Percentiles rank a stretch among this genome's conserved stretches.
Evolutionary conservation across 176 grass and related monocot genomes (phyloP).

Genomic region (Aegilops speltoides): DNA sequence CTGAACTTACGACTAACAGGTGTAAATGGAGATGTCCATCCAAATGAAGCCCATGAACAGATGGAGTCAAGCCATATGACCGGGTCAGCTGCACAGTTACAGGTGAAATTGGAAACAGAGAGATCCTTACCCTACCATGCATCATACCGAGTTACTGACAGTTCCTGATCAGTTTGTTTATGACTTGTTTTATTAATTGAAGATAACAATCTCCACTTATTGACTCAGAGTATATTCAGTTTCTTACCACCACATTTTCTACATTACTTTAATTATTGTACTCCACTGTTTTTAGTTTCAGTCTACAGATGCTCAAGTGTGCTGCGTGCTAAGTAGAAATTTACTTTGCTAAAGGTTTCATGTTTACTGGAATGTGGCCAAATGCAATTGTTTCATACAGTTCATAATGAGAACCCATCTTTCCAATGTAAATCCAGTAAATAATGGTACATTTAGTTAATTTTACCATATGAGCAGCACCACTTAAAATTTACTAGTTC

Average conservation of each 20-base stretch:
- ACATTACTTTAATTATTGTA: neutral
- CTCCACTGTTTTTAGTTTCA: neutral
- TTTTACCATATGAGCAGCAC: neutral
- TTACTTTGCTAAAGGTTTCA: constrained; percentile 3
- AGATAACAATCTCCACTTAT: neutral
- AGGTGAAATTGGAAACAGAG: constrained; percentile 50
- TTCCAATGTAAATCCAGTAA: neutral
- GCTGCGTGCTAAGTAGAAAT: neutral
- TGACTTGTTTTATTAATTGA: neutral
- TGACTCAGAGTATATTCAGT: neutral
- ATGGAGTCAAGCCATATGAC: constrained; percentile 50
- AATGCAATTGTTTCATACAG: neutral
- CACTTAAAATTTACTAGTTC: neutral
- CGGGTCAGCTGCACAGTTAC: constrained; percentile 41
- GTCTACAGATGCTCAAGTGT: neutral
- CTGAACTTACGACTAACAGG: constrained; percentile 27
- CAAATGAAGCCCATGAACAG: constrained; percentile 40
- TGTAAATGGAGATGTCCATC: constrained; percentile 41
- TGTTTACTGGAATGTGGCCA: neutral
- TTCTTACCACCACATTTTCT: neutral
- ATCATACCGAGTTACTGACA: constrained; percentile 34
- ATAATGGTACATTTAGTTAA: neutral
- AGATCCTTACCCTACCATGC: constrained; percentile 31
- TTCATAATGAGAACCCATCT: neutral
- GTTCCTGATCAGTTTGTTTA: constrained; percentile 4